Conservation (phyloP, 2,329 filamentous ascomycete species). For the Colletotrichum viniferum region DNA sequence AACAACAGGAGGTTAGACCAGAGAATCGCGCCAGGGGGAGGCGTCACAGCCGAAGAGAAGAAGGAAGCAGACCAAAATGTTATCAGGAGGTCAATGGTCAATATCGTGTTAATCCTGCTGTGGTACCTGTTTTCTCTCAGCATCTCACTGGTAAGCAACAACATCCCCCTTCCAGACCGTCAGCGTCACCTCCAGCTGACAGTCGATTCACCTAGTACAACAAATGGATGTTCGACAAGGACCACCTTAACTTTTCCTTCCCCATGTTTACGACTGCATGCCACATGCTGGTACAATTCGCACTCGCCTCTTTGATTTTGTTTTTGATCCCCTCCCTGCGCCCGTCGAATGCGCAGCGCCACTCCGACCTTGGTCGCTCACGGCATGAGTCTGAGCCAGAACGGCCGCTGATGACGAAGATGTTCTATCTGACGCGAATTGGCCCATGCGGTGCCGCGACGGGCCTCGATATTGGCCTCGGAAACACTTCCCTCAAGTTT, state of each 20-base stretch:
- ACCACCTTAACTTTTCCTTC: conserved; percentile 87
- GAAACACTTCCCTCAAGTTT: conserved; percentile 94
- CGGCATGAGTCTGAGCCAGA: conserved; percentile 59
- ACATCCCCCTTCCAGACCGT: conserved; percentile 21
- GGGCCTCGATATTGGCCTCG: conserved; percentile 92
- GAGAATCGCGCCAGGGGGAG: conserved; percentile 64
- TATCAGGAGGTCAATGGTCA: conserved; percentile 70
- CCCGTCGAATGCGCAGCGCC: conserved; percentile 56
- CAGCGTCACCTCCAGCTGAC: conserved; percentile 25
- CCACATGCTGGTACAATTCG: conserved; percentile 96
- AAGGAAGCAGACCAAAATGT: conserved; percentile 78
- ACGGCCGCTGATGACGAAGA: conserved; percentile 76
- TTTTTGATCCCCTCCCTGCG: conserved; percentile 84
- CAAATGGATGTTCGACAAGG: conserved; percentile 98
- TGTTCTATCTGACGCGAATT: conserved; percentile 92
- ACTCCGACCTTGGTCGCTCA: conserved; percentile 54
- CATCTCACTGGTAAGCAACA: conserved; percentile 77
- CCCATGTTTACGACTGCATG: conserved; percentile 93
- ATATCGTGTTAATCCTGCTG: conserved; percentile 79
- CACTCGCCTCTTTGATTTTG: conserved; percentile 76
- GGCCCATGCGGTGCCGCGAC: conserved; percentile 92
- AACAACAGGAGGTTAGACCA: conserved; percentile 74
- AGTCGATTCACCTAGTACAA: conserved; percentile 73
- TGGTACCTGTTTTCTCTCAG: conserved; percentile 94
- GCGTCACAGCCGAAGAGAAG: conserved; percentile 72